Evolutionary conservation across 495 filamentous ascomycete genomes (phyloP), one percentile per base, ranked within the genome.

Genomic region (Bombardia bombarda): DNA sequence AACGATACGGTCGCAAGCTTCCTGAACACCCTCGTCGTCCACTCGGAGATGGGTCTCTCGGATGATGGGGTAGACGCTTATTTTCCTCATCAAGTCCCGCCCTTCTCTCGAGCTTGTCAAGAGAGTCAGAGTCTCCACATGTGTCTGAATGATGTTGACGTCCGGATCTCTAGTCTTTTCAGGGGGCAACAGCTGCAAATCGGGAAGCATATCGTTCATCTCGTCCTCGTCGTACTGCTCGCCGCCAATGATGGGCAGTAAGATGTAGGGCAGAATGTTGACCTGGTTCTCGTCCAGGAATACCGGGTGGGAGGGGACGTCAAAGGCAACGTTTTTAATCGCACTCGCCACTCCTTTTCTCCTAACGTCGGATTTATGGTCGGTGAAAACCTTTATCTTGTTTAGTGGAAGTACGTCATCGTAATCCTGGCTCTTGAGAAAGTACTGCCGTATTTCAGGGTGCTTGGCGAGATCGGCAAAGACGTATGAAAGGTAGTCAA

Each of bases 391-490:
- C 26, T 80, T 82, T 36, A 95, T 68, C 67, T 96, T 96, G 35
- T 84, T 84, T 42, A 90, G 69, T 1, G 90, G 87, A 7, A 94
- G 74, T n/a, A 88, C 74, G 2, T 56, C 65, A 57, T 93, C 87
- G 58, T 93, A 89, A 7, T 74, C 71, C 53, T 88, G 86, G 38
- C 70, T 75, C 3, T 66, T 72, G 6, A 83, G 70, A 50, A 96
- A 86, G 65, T 93, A 89, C 18, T 75, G 55, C n/a, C 86, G 79
- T 4, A 87, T 78, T 55, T 83, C 70, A 16, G 75, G 67, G 47
- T 81, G 71, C 56, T 94, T 92, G 7, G 90, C 84, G 2, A 98
- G 65, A 51, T 98, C 90, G 26, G 90, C 92, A 61, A 97, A 92
- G 35, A 95, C 66, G 57, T 96, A 98, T 18, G 88, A 78, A 8